These are phyloP conservation scores for Tetrapisispora phaffii DNA, from an alignment of 805 yeast genomes.

Conservation along the genomic window DNA sequence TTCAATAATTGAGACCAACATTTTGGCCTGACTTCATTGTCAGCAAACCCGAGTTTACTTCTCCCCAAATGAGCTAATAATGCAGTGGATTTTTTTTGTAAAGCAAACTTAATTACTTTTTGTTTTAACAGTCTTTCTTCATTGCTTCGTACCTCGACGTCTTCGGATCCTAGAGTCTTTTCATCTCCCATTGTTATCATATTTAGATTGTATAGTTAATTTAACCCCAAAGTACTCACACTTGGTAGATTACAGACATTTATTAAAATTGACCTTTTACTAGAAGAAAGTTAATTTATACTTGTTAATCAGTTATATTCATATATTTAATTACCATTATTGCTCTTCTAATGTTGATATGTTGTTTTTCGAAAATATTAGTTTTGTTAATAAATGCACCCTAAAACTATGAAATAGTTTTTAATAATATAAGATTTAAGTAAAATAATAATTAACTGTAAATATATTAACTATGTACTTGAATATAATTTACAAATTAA, in stretches of 20 bases:
- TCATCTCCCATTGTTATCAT: not conserved
- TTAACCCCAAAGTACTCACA: too few species aligned
- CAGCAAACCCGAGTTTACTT: slow-evolving; percentile 20
- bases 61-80: slow-evolving; percentile 15
- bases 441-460: not conserved
- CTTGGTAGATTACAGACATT: too few species aligned
- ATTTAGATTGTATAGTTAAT: too few species aligned
- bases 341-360: too few species aligned
- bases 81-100: slow-evolving; percentile 9
- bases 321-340: too few species aligned
- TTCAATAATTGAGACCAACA: slow-evolving; percentile 27
- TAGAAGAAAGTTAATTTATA: too few species aligned
- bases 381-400: not conserved
- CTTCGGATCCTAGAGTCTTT: not conserved
- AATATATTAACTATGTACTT: not conserved
- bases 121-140: slow-evolving; percentile 1
- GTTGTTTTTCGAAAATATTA: too few species aligned
- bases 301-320: too few species aligned
- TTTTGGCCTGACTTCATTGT: slow-evolving; percentile 9
- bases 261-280: too few species aligned
- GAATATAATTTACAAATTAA: not conserved
- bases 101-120: slow-evolving; percentile 11
- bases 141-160: not conserved
- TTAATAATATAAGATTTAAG: too few species aligned
- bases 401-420: too few species aligned